phyloP scores from a whole-genome alignment of 345 rosid genomes.

The Arabidopsis suecica region DNA sequence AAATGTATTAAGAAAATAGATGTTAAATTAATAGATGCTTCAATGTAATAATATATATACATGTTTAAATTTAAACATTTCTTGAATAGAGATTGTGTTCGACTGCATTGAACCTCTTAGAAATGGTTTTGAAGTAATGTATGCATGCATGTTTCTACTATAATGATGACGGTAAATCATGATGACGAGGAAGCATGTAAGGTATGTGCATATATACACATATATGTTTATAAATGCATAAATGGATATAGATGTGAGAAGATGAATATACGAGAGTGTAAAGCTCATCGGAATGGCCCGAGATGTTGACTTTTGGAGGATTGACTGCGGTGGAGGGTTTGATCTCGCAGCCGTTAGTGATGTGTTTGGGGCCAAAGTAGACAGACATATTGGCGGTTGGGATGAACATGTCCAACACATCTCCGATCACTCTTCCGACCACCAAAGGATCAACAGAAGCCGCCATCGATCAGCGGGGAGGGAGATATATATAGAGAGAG shows the following conservation, averaged over 20 bases:
- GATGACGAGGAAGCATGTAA: conserved; percentile 7
- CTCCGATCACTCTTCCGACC: conserved; percentile 86
- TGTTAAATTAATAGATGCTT: no score
- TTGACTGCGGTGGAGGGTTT: conserved; percentile 70
- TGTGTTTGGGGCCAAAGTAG: conserved; percentile 72
- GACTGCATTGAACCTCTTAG: neutral
- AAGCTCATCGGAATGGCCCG: conserved; percentile 65
- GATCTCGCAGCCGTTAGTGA: conserved; percentile 80
- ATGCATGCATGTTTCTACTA: conserved; percentile 32
- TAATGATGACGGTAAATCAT: neutral
- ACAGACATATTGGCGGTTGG: conserved; percentile 68
- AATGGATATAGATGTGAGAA: neutral
- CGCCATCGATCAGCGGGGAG: conserved; percentile 51
- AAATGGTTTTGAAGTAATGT: neutral
- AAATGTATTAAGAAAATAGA: no score
- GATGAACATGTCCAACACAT: conserved; percentile 83
- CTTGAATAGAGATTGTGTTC: neutral
- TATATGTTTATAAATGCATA: conserved; percentile 4
- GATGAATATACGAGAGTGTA: conserved; percentile 65
- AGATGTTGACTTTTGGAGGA: conserved; percentile 68
- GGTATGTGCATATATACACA: conserved; percentile 19
- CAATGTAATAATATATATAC: neutral
- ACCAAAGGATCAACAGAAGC: conserved; percentile 81
- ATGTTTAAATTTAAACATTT: no score
- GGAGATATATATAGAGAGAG: neutral